These are phyloP conservation scores for Pisolithus microcarpus DNA, from an alignment of 768 basidiomycete genomes.

Conservation along the genomic window DNA sequence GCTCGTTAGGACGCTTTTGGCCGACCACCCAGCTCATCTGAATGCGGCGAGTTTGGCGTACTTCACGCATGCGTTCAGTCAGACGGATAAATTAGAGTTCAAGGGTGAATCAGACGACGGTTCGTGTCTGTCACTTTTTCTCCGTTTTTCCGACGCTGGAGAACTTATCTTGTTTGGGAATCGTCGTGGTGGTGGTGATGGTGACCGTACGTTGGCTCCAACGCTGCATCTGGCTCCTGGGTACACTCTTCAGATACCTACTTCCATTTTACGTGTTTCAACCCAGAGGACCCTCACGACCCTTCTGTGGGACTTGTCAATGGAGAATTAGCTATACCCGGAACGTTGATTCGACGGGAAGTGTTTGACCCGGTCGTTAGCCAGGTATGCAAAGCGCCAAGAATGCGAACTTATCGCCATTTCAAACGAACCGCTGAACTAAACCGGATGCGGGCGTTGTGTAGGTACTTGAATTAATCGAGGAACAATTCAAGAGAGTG, in stretches of 20 bases:
- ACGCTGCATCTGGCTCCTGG: not conserved
- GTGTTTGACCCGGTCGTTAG: conserved; percentile 86
- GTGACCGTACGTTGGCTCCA: not conserved
- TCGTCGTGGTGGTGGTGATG: not conserved
- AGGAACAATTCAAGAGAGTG: conserved; percentile 62
- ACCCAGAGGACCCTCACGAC: conserved; percentile 77
- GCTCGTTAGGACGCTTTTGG: conserved; percentile 67
- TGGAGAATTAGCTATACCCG: conserved; percentile 79
- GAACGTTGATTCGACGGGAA: conserved; percentile 67
- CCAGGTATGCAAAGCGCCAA: conserved; percentile 41
- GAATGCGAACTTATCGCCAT: conserved; percentile 7
- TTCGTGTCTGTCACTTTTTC: conserved; percentile 25
- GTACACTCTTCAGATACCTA: conserved; percentile 48
- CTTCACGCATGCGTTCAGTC: conserved; percentile 85
- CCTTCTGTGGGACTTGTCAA: conserved; percentile 72
- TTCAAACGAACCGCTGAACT: not conserved
- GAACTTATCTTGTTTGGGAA: not conserved
- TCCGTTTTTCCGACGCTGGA: not conserved
- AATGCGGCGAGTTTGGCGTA: conserved; percentile 77
- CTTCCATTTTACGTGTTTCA: conserved; percentile 90
- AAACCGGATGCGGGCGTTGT: conserved; percentile 6
- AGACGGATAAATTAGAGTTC: conserved; percentile 81
- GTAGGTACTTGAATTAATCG: conserved; percentile 72
- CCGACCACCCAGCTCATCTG: conserved; percentile 80
- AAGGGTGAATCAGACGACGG: conserved; percentile 69